Evolutionary conservation across 805 yeast genomes (phyloP).

Genomic region (Hanseniaspora lachancei): DNA sequence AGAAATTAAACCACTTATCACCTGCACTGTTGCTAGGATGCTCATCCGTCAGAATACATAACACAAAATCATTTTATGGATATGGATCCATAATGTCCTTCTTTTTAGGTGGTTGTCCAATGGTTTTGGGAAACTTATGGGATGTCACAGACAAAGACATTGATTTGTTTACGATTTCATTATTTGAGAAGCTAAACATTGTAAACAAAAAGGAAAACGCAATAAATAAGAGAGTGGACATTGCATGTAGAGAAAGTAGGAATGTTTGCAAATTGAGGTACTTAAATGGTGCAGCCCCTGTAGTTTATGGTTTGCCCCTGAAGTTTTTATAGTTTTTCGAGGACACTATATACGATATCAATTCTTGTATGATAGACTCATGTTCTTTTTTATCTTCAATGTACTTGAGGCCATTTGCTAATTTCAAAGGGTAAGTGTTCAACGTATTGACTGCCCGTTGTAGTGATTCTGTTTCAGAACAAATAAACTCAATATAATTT

Average conservation of each 20-base stretch:
- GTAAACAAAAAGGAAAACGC: conserved; percentile 20
- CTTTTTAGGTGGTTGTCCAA: conserved; percentile 67
- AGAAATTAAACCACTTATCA: conserved; percentile 40
- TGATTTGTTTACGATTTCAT: conserved; percentile 54
- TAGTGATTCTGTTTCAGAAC: not conserved
- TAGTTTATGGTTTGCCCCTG: conserved; percentile 73
- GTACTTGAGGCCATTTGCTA: not conserved
- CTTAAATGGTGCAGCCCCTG: conserved; percentile 87
- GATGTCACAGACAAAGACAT: conserved; percentile 95
- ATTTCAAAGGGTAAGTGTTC: not conserved
- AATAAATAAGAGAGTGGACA: conserved; percentile 17
- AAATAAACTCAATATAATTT: not conserved
- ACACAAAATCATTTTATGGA: conserved; percentile 51
- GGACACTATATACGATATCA: not conserved
- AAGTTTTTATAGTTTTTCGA: conserved; percentile 20
- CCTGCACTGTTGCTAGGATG: conserved; percentile 74
- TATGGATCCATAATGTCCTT: conserved; percentile 67
- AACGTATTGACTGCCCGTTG: not conserved
- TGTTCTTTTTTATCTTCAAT: not conserved
- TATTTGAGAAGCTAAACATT: conserved; percentile 59
- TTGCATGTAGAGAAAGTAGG: conserved; percentile 47
- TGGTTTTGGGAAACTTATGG: conserved; percentile 82
- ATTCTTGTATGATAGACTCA: not conserved
- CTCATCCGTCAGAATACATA: conserved; percentile 60
- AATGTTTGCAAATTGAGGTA: conserved; percentile 53